phyloP scores from a whole-genome alignment of 108 stramenopile species.

The Skeletonema potamos region DNA sequence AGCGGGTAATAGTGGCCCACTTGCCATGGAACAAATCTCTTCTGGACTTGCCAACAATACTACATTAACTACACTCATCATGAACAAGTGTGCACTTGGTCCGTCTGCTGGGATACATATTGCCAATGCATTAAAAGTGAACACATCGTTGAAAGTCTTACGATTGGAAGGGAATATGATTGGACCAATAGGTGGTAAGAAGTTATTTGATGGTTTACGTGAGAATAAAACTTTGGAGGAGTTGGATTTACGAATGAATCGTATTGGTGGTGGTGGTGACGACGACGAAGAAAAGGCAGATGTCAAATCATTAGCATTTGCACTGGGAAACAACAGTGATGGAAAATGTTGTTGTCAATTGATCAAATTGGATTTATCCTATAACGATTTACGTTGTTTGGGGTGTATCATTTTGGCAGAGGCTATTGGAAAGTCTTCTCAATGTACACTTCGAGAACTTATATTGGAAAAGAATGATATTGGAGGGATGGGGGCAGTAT shows the following conservation, averaged over 20 bases:
- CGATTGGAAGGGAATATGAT: constrained; percentile 17
- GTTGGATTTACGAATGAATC: constrained; percentile 10
- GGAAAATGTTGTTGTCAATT: constrained; percentile 15
- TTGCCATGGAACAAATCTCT: neutral
- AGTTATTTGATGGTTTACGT: neutral
- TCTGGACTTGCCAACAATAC: neutral
- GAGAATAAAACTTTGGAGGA: neutral
- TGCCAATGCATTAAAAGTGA: neutral
- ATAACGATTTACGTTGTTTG: constrained; percentile 14
- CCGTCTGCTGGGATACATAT: constrained; percentile 7
- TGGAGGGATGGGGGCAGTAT: neutral
- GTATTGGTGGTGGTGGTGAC: constrained; percentile 5
- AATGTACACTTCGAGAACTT: neutral
- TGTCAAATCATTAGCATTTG: constrained; percentile 1
- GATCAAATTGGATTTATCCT: constrained; percentile 15
- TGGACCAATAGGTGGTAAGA: constrained; percentile 5
- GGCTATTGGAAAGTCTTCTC: neutral
- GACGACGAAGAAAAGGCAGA: neutral
- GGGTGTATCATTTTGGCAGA: constrained; percentile 7
- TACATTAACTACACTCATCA: neutral
- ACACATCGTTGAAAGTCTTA: constrained; percentile 1
- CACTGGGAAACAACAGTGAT: neutral
- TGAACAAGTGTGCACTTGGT: constrained; percentile 20
- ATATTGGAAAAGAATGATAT: constrained; percentile 24
- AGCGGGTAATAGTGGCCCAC: constrained; percentile 2